Evolutionary conservation across 108 stramenopile species (phyloP).

Genomic region (Fragilaria radians): DNA sequence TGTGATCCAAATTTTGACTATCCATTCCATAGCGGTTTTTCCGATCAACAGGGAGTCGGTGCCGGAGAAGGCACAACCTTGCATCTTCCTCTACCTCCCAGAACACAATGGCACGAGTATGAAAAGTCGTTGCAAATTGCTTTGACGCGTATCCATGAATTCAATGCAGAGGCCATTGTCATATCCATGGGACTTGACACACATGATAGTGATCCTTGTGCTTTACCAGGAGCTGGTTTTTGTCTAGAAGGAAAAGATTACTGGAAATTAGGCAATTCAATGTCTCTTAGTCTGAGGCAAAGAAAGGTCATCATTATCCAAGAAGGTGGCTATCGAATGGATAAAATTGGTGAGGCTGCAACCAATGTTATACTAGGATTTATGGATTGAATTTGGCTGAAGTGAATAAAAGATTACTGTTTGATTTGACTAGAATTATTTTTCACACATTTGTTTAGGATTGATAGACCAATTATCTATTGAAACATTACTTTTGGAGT

Average conservation of each 20-base stretch:
- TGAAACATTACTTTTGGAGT: too few species aligned
- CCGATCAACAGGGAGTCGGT: slow-evolving; percentile 58
- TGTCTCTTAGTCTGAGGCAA: slow-evolving; percentile 20
- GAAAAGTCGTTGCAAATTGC: slow-evolving; percentile 35
- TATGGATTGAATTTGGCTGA: too few species aligned
- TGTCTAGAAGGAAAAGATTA: slow-evolving; percentile 48
- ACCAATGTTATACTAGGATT: slow-evolving; percentile 56
- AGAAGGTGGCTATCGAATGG: slow-evolving; percentile 82
- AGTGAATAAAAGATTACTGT: too few species aligned
- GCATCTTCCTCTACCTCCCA: slow-evolving; percentile 60
- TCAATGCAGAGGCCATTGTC: slow-evolving; percentile 45
- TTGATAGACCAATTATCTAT: not conserved
- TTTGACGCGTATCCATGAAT: slow-evolving; percentile 34
- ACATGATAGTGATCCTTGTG: slow-evolving; percentile 56
- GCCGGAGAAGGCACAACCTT: slow-evolving; percentile 41
- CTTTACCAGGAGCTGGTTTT: slow-evolving; percentile 64
- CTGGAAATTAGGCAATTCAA: slow-evolving; percentile 39
- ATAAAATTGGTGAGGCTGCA: slow-evolving; percentile 57
- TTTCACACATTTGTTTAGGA: too few species aligned
- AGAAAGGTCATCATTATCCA: slow-evolving; percentile 57
- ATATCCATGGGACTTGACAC: slow-evolving; percentile 79
- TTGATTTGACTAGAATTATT: too few species aligned
- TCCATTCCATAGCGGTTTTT: slow-evolving; percentile 76
- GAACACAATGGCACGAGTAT: slow-evolving; percentile 60
- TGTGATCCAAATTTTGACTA: slow-evolving; percentile 76